Evolutionary conservation across 2,329 filamentous ascomycete genomes (phyloP), one percentile per base, ranked within the genome.

Genomic region (Microsporum ferrugineum): DNA sequence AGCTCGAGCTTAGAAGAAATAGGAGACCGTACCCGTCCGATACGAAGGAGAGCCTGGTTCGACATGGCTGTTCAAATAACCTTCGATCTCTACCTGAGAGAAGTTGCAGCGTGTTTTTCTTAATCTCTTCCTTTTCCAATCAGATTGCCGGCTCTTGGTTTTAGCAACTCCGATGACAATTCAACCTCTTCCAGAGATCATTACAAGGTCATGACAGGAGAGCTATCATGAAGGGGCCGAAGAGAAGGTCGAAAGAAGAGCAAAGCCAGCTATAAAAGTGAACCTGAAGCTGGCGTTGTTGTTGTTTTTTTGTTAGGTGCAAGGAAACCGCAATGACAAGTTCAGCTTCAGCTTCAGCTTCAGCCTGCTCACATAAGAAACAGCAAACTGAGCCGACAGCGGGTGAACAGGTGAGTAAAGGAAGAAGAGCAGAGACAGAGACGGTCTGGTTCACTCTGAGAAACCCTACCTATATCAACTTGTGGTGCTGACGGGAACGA

Each of bases 41-140:
- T 92, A 66, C 90, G 88, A 67, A 95, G 86, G 69, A 95, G 89
- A 63, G 88, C 89, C 75, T 95, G 89, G 75, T 94, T 90, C 64
- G 87, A 84, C 86, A 89, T 89, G 57, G 58, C 66, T 29, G 29
- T 23, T n/a, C 5, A 17, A 31, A 29, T 29, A n/a, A 7, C 43
- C 38, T 39, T 12, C 27, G 23, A 23, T 14, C 7, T 38, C 33
- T 36, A 57, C 36, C 12, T 33, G 23, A n/a, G 5, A 4, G 27
- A 41, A 57, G 31, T 14, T 36, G 49, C n/a, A n/a, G 14, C 3
- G 55, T 57, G n/a, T 29, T 33, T 55, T 29, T 47, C n/a, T 55
- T n/a, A 5, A n/a, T 49, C 45, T 49, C 12, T 53, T 31, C 10
- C 27, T 17, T 47, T 7, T 49, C 27, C 27, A 29, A 49, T 12